These are phyloP conservation scores for Brassica hybrid DNA, from an alignment of 441 rosid genomes.

Conservation along the genomic window DNA sequence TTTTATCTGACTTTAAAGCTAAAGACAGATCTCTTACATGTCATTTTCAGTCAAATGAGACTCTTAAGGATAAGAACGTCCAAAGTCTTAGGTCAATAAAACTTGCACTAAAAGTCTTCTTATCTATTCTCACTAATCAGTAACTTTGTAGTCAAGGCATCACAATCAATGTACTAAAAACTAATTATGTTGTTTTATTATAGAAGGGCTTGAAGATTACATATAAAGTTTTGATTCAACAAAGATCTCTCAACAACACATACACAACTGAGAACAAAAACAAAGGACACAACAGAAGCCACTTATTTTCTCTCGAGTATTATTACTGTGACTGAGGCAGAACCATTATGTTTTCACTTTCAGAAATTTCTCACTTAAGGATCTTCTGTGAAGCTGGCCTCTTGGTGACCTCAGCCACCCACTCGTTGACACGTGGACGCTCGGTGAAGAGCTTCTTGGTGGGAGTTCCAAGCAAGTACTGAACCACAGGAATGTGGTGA, in stretches of 20 bases:
- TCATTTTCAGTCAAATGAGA: neutral
- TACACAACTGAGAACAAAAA: neutral
- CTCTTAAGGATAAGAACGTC: neutral
- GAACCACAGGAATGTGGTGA: conserved; percentile 68
- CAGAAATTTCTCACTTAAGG: conserved; percentile 32
- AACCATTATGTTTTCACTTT: neutral
- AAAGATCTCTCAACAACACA: neutral
- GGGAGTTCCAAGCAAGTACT: too few species aligned
- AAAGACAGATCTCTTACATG: neutral
- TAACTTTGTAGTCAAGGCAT: conserved; percentile 6
- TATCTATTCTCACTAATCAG: neutral
- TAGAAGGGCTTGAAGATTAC: neutral
- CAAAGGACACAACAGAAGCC: conserved; percentile 13
- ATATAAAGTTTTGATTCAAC: conserved; percentile 8
- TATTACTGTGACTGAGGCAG: conserved; percentile 27
- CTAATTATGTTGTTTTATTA: neutral
- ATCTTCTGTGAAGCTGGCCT: conserved; percentile 78
- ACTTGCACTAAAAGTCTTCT: neutral
- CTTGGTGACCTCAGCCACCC: conserved; percentile 60
- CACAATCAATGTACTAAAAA: neutral
- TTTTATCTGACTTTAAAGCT: neutral
- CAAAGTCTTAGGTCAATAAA: neutral
- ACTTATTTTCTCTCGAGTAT: conserved; percentile 31
- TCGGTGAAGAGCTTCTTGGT: too few species aligned
- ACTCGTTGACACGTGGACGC: too few species aligned